A percentile compares a stretch with the other conserved stretches of the same genome.
These are phyloP conservation scores for Backusella tuberculispora DNA, from an alignment of 192 early-diverging fungal genomes.

Conservation along the genomic window DNA sequence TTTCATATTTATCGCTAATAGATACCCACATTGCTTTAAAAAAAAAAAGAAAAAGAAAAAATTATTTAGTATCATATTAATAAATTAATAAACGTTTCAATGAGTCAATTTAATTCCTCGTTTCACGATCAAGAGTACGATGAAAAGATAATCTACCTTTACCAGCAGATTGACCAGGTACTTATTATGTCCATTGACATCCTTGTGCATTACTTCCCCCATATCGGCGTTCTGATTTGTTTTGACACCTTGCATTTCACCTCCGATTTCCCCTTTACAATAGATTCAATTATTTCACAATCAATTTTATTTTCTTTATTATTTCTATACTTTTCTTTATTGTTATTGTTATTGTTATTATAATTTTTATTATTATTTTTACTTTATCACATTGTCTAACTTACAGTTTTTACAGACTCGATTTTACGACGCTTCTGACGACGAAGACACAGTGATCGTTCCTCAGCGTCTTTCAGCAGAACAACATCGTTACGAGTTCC, in stretches of 20 bases:
- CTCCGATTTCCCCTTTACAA: constrained; percentile 8
- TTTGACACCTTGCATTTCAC: constrained; percentile 5
- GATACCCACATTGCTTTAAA: not conserved
- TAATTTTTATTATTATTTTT: not conserved
- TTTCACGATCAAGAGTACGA: constrained; percentile 6
- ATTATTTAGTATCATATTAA: constrained; percentile 5
- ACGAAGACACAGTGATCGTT: not conserved
- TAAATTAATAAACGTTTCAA: not conserved
- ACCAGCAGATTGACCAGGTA: constrained; percentile 14
- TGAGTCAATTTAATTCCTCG: not conserved
- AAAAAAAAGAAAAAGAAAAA: not conserved
- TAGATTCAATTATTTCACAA: constrained; percentile 9
- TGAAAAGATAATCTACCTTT: constrained; percentile 9
- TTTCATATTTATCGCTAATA: not conserved
- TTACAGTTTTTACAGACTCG: constrained; percentile 14
- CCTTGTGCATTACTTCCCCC: constrained; percentile 12
- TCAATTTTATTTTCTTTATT: not conserved
- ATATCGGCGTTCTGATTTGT: constrained; percentile 12
- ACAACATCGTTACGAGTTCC: constrained; percentile 24
- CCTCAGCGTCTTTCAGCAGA: constrained; percentile 6
- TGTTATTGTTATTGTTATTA: no score
- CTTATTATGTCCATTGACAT: constrained; percentile 13
- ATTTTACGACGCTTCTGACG: constrained; percentile 19
- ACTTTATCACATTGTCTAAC: constrained; percentile 12
- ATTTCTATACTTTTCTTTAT: constrained; percentile 11